phyloP scores from a whole-genome alignment of 805 yeast genomes.

The Zygoascus biomembranicola region DNA sequence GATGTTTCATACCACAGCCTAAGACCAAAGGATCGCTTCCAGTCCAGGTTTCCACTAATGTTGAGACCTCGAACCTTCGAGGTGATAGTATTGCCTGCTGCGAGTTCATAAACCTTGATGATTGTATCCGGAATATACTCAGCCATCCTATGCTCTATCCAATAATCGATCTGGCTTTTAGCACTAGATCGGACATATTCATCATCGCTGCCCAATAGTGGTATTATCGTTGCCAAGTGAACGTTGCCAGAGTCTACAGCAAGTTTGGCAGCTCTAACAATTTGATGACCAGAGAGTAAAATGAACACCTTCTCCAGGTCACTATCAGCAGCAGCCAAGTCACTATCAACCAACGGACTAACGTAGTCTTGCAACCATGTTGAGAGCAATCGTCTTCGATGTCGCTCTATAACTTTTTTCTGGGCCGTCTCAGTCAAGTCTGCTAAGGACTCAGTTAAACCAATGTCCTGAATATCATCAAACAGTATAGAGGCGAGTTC shows the following conservation, averaged over 20 bases:
- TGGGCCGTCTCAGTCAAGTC: not conserved
- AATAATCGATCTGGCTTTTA: conserved; percentile 49
- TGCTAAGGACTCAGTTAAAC: conserved; percentile 13
- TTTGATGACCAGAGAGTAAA: conserved; percentile 39
- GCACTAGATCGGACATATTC: conserved; percentile 50
- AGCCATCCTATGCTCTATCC: conserved; percentile 43
- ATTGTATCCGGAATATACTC: conserved; percentile 45
- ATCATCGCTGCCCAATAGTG: conserved; percentile 67
- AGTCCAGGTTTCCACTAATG: conserved; percentile 41
- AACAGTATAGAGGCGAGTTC: conserved; percentile 56
- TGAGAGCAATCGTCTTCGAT: conserved; percentile 40
- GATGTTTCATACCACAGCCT: conserved; percentile 50
- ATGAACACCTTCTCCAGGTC: conserved; percentile 45
- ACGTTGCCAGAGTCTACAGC: conserved; percentile 57
- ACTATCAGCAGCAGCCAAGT: conserved; percentile 29
- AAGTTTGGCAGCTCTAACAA: conserved; percentile 50
- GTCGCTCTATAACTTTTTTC: conserved; percentile 18
- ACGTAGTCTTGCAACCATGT: conserved; percentile 50
- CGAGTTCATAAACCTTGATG: conserved; percentile 52
- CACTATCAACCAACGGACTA: conserved; percentile 27
- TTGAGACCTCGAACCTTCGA: conserved; percentile 14
- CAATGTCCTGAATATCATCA: conserved; percentile 33
- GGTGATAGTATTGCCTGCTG: conserved; percentile 35
- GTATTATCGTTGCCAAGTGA: conserved; percentile 62
- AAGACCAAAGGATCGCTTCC: conserved; percentile 58